Base-by-base conservation (phyloP, 2,329 filamentous ascomycete genomes). In the Pseudocercospora pini-densiflorae region DNA sequence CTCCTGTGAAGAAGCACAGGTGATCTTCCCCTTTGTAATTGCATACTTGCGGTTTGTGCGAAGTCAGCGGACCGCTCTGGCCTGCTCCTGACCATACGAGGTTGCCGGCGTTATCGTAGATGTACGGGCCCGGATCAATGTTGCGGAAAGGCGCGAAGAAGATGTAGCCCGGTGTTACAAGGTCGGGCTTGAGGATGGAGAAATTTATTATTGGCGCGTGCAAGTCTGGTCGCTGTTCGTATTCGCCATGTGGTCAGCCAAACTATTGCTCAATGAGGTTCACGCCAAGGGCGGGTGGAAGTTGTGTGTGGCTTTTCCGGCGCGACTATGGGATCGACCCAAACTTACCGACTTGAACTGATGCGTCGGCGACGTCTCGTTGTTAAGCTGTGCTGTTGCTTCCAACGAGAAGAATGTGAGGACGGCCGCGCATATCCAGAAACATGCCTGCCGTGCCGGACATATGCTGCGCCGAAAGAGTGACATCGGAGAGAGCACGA, bases 1-100 rank as follows among this genome's bases (percentile, higher is more conserved):
- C 78, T 36, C 83, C 83, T 65, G 84, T 81, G 73, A 84, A 85
- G 74, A 82, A 85, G 72, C 83, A 85, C n/a, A 86, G 71, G 68
- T 86, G 84, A 55, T 82, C 78, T 63, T 76, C 75, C 14, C 81
- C 82, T 24, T 82, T 78, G 76, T 84, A 85, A 51, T 78, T 71
- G 73, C 84, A 86, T 33, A 83, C 81, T 66, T 82, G 81, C 63
- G 83, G 79, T 62, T 80, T 80, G 71, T 85, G 83, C 43, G 80
- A 79, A 61, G 81, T 84, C 47, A 81, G 82, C 2, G 83, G 83
- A n/a, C 83, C 83, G 12, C 80, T 79, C 49, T 76, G 77, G 33
- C 83, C 83, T 74, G 81, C 84, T 40, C 83, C 83, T 33, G 80
- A 83, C 80, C 82, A 86, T 45, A 86, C 78, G 67, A 86, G 76